phyloP scores from a whole-genome alignment of 305 asterid species.

The Fraxinus velutina region DNA sequence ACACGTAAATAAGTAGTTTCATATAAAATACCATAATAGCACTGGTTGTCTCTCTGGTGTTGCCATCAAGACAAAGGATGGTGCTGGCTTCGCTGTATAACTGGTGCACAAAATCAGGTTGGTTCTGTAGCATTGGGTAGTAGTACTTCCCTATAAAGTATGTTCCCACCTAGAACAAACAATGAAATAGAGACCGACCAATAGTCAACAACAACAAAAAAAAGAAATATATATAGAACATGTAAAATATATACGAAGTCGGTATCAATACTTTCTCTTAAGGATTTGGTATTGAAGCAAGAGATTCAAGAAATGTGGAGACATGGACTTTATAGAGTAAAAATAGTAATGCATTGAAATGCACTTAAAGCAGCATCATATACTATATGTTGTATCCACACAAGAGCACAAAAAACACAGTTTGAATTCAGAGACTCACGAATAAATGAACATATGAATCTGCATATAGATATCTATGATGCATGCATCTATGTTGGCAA shows the following conservation, averaged over 20 bases:
- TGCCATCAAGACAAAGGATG: constrained; percentile 83
- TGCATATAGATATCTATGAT: no score
- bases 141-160: constrained; percentile 82
- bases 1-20: constrained; percentile 14
- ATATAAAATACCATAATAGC: constrained; percentile 63
- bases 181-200: constrained; percentile 11
- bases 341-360: neutral
- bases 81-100: constrained; percentile 87
- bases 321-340: neutral
- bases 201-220: neutral
- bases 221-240: neutral
- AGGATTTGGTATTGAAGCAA: neutral
- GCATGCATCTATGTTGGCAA: no score
- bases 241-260: neutral
- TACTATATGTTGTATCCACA: no score
- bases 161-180: constrained; percentile 70
- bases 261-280: neutral
- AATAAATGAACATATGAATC: no score
- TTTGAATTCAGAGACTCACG: neutral
- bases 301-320: neutral
- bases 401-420: no score
- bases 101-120: constrained; percentile 78
- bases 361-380: neutral
- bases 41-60: constrained; percentile 63
- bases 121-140: constrained; percentile 79